phyloP scores from a whole-genome alignment of 2,329 filamentous ascomycete genomes.

The Venturia effusa region DNA sequence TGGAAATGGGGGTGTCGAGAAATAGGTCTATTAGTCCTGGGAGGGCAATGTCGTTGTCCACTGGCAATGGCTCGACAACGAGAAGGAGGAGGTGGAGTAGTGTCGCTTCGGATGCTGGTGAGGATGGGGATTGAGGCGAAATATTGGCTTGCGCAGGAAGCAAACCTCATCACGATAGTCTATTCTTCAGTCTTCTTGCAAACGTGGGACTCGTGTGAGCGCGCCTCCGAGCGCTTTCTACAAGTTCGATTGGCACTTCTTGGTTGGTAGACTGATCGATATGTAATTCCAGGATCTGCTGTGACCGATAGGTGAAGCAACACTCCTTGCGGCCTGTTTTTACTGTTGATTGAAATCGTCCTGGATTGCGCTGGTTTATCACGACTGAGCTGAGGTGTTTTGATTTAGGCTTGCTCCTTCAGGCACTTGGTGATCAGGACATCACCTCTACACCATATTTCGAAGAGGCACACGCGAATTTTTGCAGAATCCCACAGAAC shows the following conservation, averaged over 20 bases:
- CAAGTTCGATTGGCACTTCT: too few species aligned
- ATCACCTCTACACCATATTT: neutral
- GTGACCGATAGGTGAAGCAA: too few species aligned
- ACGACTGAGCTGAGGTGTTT: neutral
- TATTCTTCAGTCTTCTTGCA: too few species aligned
- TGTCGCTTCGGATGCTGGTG: neutral
- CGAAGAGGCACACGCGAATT: neutral
- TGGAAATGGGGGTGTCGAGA: conserved; percentile 7
- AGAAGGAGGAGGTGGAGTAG: conserved; percentile 3
- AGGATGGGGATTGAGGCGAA: neutral
- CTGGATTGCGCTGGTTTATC: too few species aligned
- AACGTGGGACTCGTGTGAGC: too few species aligned
- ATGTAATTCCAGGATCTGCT: too few species aligned
- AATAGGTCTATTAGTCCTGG: conserved; percentile 10
- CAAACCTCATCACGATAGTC: neutral
- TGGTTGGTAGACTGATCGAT: too few species aligned
- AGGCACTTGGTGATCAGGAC: too few species aligned
- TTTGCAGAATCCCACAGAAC: neutral
- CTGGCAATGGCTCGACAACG: neutral
- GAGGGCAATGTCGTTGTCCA: neutral
- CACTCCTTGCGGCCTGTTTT: too few species aligned
- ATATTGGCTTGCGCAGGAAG: neutral
- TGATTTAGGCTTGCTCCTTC: neutral
- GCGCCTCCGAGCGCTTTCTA: too few species aligned
- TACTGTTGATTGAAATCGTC: too few species aligned